Percentiles rank a stretch among this genome's conserved stretches.
These are phyloP conservation scores for Mycosphaerelloides madeirae DNA, from an alignment of 2,329 filamentous ascomycete genomes.

Conservation along the genomic window DNA sequence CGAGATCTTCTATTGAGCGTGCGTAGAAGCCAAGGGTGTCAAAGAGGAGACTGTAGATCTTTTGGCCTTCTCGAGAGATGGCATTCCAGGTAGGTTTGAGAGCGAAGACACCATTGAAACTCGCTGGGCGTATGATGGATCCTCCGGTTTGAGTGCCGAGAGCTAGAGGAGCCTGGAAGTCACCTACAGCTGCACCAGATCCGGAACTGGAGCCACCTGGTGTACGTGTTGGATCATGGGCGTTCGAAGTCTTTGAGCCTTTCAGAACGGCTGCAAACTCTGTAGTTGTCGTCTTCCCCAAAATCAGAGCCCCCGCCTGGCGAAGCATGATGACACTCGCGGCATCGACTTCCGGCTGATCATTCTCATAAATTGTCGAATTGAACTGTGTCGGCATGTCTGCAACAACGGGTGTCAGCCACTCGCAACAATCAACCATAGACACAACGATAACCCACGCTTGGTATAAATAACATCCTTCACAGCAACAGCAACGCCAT, in stretches of 20 bases:
- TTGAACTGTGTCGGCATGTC: conserved; percentile 56
- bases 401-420: neutral
- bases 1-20: conserved; percentile 54
- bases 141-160: conserved; percentile 65
- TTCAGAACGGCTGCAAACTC: conserved; percentile 57
- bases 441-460: conserved; percentile 38
- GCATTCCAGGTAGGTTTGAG: conserved; percentile 64
- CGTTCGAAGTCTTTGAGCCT: conserved; percentile 54
- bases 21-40: conserved; percentile 62
- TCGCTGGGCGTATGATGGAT: conserved; percentile 58
- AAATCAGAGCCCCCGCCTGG: conserved; percentile 53
- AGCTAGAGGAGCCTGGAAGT: conserved; percentile 57
- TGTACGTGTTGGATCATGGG: conserved; percentile 49
- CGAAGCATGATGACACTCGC: conserved; percentile 50
- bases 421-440: too few species aligned
- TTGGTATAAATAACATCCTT: conserved; percentile 59
- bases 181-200: conserved; percentile 61
- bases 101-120: conserved; percentile 61
- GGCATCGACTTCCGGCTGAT: conserved; percentile 48
- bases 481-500: conserved; percentile 55
- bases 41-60: conserved; percentile 54
- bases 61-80: conserved; percentile 58
- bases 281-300: conserved; percentile 58
- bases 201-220: conserved; percentile 66
- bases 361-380: conserved; percentile 50